Conservation (phyloP, 345 rosid genomes). For the Dipteronia dyeriana region DNA sequence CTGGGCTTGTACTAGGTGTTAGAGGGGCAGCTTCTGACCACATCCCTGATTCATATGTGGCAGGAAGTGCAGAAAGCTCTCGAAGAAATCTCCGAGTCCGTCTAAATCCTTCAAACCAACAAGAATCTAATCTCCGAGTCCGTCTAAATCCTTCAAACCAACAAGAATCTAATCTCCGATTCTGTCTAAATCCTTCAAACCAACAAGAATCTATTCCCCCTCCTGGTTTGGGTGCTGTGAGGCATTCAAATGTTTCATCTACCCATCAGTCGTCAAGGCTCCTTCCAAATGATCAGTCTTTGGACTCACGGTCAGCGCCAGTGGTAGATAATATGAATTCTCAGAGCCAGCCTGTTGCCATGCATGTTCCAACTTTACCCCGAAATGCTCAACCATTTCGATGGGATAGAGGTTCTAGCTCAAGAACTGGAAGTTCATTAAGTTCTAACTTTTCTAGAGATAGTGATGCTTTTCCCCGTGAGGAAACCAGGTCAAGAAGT, state of each 20-base stretch:
- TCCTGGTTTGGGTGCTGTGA: conserved; percentile 39
- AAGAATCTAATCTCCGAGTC: conserved; percentile 38
- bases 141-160: no score
- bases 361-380: conserved; percentile 52
- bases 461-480: conserved; percentile 35
- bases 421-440: conserved; percentile 41
- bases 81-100: conserved; percentile 61
- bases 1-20: conserved; percentile 48
- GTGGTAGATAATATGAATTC: conserved; percentile 33
- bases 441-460: conserved; percentile 41
- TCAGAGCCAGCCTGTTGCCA: conserved; percentile 39
- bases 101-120: conserved; percentile 53
- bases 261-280: conserved; percentile 42
- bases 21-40: conserved; percentile 41
- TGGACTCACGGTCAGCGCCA: conserved; percentile 46
- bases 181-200: conserved; percentile 54
- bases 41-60: conserved; percentile 38
- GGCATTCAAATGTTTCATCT: conserved; percentile 44
- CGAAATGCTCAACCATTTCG: conserved; percentile 52
- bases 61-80: conserved; percentile 43
- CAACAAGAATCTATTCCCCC: conserved; percentile 44
- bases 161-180: conserved; percentile 51
- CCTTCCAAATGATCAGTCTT: conserved; percentile 46
- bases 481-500: conserved; percentile 50
- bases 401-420: conserved; percentile 55